Base-by-base conservation (phyloP, 495 filamentous ascomycete species). In the Lineolata rhizophorae region DNA sequence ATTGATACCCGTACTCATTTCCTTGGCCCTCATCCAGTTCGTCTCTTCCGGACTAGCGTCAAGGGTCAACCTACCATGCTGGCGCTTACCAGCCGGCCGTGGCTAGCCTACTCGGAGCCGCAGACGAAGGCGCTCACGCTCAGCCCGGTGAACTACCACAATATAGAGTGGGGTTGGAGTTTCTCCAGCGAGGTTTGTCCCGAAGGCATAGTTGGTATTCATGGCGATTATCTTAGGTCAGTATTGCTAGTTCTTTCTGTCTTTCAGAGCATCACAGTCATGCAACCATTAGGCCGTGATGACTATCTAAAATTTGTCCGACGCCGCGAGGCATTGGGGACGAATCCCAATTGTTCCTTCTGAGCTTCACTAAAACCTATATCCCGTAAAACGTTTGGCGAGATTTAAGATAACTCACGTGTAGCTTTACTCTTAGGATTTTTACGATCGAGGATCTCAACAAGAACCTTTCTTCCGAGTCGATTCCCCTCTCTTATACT, bases 141-240 rank as follows among this genome's bases (percentile, higher is more conserved):
- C 39, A 94, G 84, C 0, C 87, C 90, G 1, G 52, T 99, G 22
- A 75, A 76, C 44, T 93, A 92, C 42, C 65, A 66, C 18, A 72
- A 70, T n/a, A 61, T 99, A 4, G 82, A 91, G 46, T 92, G 79
- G 61, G 85, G 78, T 14, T 91, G 83, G 73, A 92, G 77, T 42
- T 94, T 99, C 43, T 87, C 76, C 43, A 92, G 81, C 43, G 81
- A 92, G 53, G 75, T 87, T 45, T 90, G 82, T 40, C 61, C 72
- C 10, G 83, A 92, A 53, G 85, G 87, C 15, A 84, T 99, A 75
- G 84, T 95, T 21, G 84, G 83, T 32, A 85, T 99, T 32, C 78
- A 92, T 51, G 81, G 72, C 18, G 71, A 83, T 46, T 90, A 77
- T 49, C 59, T 99, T 13, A 61, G 80, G 82, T 90, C 66, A 51